Base-by-base conservation (phyloP, 352 stramenopile genomes). In the Phytophthora pistaciae region DNA sequence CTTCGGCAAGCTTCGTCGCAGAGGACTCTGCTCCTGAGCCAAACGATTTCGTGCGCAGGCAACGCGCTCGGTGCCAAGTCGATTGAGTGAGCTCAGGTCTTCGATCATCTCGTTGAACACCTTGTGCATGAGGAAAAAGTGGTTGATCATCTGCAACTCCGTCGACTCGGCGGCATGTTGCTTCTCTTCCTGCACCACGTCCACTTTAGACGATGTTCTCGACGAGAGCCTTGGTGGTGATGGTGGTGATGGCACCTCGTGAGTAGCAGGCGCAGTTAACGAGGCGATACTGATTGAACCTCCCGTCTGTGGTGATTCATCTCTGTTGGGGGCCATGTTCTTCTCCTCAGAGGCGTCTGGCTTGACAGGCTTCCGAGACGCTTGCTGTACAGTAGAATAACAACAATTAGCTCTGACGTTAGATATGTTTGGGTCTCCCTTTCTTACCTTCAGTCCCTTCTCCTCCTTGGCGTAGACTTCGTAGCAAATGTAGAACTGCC, bases 401-500 rank as follows among this genome's bases (percentile, higher is more conserved):
- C n/a, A n/a, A n/a, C n/a, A n/a, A n/a, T n/a, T n/a, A n/a, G n/a
- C n/a, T n/a, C n/a, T n/a, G n/a, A n/a, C n/a, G n/a, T n/a, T n/a
- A n/a, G n/a, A n/a, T n/a, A n/a, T n/a, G n/a, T 13, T 3, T 0
- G 31, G 31, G 3, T 61, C 9, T 61, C 60, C 36, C 63, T n/a
- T n/a, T n/a, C n/a, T 53, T 65, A 85, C 78, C 59, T 29, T 61
- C 18, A 70, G 60, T 25, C 68, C 66, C 33, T 87, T 70, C 50
- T 87, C 73, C 25, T 73, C 64, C 1, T 68, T 76, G 31, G 84
- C 61, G 50, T 83, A 69, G 1, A 78, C 52, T 33, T 87, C 79
- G 40, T 93, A 93, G 62, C 78, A 90, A 7, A 81, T 60, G 74
- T 90, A 90, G 64, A 91, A 91, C 49, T 91, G 77, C 1, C 69